Conservation (phyloP, 306 rosid species). For the Calophaca sinica region DNA sequence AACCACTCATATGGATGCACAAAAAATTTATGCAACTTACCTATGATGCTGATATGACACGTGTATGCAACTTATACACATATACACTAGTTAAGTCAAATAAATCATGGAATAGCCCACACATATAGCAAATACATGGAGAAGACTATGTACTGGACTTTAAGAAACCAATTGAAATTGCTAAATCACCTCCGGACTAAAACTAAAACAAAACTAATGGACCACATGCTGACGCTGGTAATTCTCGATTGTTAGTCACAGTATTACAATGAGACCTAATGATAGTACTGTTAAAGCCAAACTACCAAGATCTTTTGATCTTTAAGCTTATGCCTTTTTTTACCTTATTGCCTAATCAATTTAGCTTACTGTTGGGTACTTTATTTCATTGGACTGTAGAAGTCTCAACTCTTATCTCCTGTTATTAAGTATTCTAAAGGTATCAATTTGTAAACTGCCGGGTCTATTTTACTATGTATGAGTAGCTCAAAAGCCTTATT, state of each 20-base stretch:
- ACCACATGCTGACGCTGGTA: background rate
- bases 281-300: background rate
- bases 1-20: too few relatives aligned
- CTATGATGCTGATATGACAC: too few relatives aligned
- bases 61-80: too few relatives aligned
- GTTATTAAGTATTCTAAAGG: conserved; percentile 9
- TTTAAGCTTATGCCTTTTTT: conserved; percentile 31
- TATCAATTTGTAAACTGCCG: conserved; percentile 47
- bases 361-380: conserved; percentile 16
- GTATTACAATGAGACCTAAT: background rate
- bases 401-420: conserved; percentile 23
- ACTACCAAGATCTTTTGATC: conserved; percentile 16
- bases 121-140: background rate
- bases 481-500: conserved; percentile 69
- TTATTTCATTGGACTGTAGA: conserved; percentile 2
- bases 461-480: conserved; percentile 81
- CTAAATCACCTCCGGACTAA: background rate
- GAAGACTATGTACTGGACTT: conserved; percentile 15
- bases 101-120: background rate
- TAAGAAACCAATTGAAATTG: conserved; percentile 1
- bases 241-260: background rate
- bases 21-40: background rate
- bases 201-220: conserved; percentile 8
- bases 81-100: conserved; percentile 3
- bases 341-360: conserved; percentile 22